These are phyloP conservation scores for Tillandsia leiboldiana DNA, from an alignment of 176 grass and related monocot species.

Conservation along the genomic window DNA sequence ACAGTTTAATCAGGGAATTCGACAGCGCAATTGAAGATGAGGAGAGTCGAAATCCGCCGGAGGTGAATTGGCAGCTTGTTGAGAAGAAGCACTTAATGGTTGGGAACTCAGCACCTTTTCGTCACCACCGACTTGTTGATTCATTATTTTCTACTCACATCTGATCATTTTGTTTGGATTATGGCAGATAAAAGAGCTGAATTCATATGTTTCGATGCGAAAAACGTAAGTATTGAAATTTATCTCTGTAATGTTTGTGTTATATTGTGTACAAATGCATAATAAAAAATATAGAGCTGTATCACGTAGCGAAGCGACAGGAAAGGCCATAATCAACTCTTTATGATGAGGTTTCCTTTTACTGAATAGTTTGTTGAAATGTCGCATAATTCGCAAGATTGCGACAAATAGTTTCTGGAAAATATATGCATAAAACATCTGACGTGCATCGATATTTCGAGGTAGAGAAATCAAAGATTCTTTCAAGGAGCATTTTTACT, in stretches of 20 bases:
- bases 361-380: neutral
- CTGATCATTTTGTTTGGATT: constrained; percentile 24
- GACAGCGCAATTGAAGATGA: constrained; percentile 77
- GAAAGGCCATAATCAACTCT: neutral
- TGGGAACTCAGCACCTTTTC: constrained; percentile 8
- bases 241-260: too few species aligned
- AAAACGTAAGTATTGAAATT: constrained; percentile 61
- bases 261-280: too few species aligned
- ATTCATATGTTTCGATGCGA: constrained; percentile 85
- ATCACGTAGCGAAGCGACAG: too few species aligned
- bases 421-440: neutral
- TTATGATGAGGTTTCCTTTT: neutral
- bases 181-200: constrained; percentile 89
- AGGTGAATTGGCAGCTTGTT: constrained; percentile 84
- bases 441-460: too few species aligned
- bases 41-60: constrained; percentile 53
- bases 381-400: neutral
- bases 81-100: constrained; percentile 99
- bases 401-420: neutral
- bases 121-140: neutral
- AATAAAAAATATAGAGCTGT: too few species aligned
- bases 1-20: constrained; percentile 83
- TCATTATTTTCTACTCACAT: neutral
- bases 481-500: too few species aligned
- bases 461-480: too few species aligned